Base-by-base conservation (phyloP, 1,284 basidiomycete genomes). In the Fomitopsis pinicola region DNA sequence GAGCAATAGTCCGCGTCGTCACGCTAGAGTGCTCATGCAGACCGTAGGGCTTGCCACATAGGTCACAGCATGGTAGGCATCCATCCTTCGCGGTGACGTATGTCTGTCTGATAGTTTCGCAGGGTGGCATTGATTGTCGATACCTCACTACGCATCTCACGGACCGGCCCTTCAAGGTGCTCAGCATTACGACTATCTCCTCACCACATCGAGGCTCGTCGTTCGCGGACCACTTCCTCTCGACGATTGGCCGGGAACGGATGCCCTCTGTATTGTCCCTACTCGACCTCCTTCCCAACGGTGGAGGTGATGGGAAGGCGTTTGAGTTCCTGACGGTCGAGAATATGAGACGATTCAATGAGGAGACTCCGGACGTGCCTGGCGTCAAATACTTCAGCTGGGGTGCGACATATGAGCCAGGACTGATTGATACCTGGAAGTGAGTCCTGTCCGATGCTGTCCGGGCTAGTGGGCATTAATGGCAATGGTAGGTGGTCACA, bases 41-140 rank as follows among this genome's bases (percentile, higher is more conserved):
- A 72, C 69, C 40, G 52, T 56, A 68, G 69, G 64, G 55, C 61
- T 59, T 19, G 26, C 56, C 42, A 45, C 55, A 58, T 63, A 82
- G 87, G 90, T n/a, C 95, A 97, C 71, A 92, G 89, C 69, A 97
- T 97, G 95, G 91, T 91, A 68, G 60, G 79, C 66, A 45, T 45
- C 55, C 22, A 45, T 46, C 19, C 40, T 33, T 35, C 28, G 30
- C 15, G 22, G 28, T 56, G 4, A 17, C 30, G 35, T 38, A 6
- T 55, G 14, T 15, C 42, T 5, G 57, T 66, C 30, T 63, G 57
- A 66, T 55, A 40, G 15, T 30, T 59, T 33, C 56, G 15, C 68
- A 93, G 92, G 95, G 96, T 26, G 96, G 96, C 8, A 81, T 98
- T 15, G 96, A 98, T 73, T 96, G 92, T 69, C 85, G 96, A 48